phyloP scores from a whole-genome alignment of 768 basidiomycete species.

The Boletus vinaceobasis region DNA sequence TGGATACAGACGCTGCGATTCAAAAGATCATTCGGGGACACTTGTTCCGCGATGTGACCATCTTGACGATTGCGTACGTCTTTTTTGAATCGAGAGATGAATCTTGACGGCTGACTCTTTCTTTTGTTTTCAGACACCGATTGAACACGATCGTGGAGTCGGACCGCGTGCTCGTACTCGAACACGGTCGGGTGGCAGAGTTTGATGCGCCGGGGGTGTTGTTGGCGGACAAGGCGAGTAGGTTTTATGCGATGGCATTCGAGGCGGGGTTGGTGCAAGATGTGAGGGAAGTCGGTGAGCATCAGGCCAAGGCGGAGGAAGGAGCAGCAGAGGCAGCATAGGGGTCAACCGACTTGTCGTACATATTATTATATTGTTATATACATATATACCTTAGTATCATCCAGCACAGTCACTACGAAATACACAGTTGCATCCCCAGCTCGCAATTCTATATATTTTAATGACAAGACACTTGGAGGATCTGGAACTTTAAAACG shows the following conservation, averaged over 20 bases:
- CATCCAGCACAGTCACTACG: too few relatives aligned
- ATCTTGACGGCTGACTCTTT: neutral
- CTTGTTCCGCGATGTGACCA: slow-evolving; percentile 74
- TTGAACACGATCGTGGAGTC: slow-evolving; percentile 84
- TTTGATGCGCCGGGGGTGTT: slow-evolving; percentile 66
- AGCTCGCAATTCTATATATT: too few relatives aligned
- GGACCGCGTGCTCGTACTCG: slow-evolving; percentile 78
- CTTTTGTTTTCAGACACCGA: slow-evolving; percentile 50
- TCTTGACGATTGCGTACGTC: slow-evolving; percentile 81
- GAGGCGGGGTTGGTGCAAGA: slow-evolving; percentile 52
- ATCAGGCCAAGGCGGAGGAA: neutral
- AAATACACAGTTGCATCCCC: too few relatives aligned
- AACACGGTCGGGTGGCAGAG: slow-evolving; percentile 76
- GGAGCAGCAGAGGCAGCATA: neutral
- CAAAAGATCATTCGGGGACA: slow-evolving; percentile 84
- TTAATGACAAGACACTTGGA: too few relatives aligned
- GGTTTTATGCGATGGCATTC: slow-evolving; percentile 58
- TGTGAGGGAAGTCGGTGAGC: neutral
- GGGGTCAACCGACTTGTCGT: too few relatives aligned
- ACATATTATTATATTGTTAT: neutral
- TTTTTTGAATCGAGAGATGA: too few relatives aligned
- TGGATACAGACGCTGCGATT: slow-evolving; percentile 86
- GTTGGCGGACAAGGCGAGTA: slow-evolving; percentile 49
- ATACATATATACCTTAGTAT: neutral
- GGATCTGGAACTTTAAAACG: too few relatives aligned